Evolutionary conservation across 768 basidiomycete genomes (phyloP), one percentile per base, ranked within the genome.

Genomic region (Tulasnella sp.): DNA sequence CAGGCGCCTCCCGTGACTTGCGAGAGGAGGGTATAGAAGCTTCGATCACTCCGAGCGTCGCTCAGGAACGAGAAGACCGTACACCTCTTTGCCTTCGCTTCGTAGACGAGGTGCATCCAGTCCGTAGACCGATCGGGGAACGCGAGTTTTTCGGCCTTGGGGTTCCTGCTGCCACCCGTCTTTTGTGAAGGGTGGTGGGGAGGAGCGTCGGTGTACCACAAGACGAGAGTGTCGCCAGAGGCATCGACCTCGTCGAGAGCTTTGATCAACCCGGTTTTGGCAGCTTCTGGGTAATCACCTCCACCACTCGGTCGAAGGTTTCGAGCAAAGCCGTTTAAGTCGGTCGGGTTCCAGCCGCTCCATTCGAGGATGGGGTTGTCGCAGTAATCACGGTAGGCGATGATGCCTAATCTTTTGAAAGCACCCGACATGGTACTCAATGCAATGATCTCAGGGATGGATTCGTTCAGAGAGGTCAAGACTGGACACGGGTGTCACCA

Each of bases 141-240:
- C 5, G 78, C 77, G 36, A 76, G 74, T 16, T 29, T 67, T 64
- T 79, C 77, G 14, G 47, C 44, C 37, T 52, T 71, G 67, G 75
- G 71, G 69, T 79, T 78, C 26, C 4, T 32, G 26, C 26, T 32
- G 26, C 26, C 22, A 16, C 71, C 52, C 29, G 32, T 66, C 73
- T 75, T 44, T 65, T 62, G 68, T 72, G 40, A 16, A 67, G 74
- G 29, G 72, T 78, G 77, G 62, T 79, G 78, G 5, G 78, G 78
- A 7, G 78, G 76, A 17, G 78, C 78, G 63, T 79, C 77, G n/a
- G 78, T 74, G 69, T 77, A 78, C 78, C 78, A 78, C 29, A 79
- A 62, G n/a, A 78, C 73, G 2, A 79, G 75, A 0, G 78, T 79
- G 44, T 74, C 68, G 36, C 72, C 72, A 8, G 52, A 59, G 6